Conservation (phyloP, 163 green algal species). For the Trebouxiophyceae sp. region DNA sequence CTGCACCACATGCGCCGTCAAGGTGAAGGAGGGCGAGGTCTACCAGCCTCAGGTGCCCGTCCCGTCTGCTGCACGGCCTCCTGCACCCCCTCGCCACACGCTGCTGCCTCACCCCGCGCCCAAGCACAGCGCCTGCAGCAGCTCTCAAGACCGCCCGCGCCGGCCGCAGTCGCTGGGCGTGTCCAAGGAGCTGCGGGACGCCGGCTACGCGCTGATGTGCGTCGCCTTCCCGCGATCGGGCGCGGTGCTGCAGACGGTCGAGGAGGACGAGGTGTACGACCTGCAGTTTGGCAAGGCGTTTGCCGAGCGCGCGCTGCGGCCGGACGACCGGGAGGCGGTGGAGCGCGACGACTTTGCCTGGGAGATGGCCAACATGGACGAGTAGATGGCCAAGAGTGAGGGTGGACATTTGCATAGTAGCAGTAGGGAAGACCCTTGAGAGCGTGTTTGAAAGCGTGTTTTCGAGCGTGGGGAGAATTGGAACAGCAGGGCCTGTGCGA, state of each 20-base stretch:
- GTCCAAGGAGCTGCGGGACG: constrained; percentile 57
- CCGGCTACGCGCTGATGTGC: constrained; percentile 96
- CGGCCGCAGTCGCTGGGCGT: constrained; percentile 64
- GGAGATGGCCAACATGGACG: constrained; percentile 74
- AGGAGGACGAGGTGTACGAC: constrained; percentile 89
- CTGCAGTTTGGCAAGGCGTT: constrained; percentile 76
- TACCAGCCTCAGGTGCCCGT: constrained; percentile 54
- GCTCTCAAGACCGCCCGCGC: background rate
- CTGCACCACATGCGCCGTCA: constrained; percentile 93
- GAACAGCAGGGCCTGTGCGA: too few relatives aligned
- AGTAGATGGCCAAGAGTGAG: too few relatives aligned
- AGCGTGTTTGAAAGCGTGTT: too few relatives aligned
- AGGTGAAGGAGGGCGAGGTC: constrained; percentile 65
- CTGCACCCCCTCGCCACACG: too few relatives aligned
- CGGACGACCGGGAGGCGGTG: constrained; percentile 35
- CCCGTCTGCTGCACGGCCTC: background rate
- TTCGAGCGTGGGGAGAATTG: too few relatives aligned
- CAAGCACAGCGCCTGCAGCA: background rate
- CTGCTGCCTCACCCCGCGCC: too few relatives aligned
- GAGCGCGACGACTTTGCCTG: constrained; percentile 80
- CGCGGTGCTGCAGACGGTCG: constrained; percentile 79
- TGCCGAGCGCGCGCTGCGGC: constrained; percentile 56
- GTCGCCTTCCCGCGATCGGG: constrained; percentile 74
- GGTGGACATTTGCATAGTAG: too few relatives aligned
- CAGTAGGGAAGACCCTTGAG: too few relatives aligned